A percentile compares a stretch with the other conserved stretches of the same genome.
Conservation (phyloP, 306 rosid genomes). For the Vigna hirtella region DNA sequence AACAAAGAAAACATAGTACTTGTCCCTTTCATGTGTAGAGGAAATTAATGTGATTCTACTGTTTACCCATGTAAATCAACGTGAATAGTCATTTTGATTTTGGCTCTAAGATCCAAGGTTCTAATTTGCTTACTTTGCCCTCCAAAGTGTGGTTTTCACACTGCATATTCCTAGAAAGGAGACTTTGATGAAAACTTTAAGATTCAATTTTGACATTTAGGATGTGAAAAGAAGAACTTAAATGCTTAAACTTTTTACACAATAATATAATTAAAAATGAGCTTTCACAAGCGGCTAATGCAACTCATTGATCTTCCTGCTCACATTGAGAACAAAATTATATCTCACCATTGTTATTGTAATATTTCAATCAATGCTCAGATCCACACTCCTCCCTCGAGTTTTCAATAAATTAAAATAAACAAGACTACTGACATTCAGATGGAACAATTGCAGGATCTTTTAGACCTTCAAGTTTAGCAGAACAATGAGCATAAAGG, state of each 20-base stretch:
- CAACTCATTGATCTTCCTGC: constrained; percentile 42
- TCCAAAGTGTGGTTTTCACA: constrained; percentile 32
- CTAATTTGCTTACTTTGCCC: constrained; percentile 29
- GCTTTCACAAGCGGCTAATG: constrained; percentile 30
- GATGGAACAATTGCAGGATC: constrained; percentile 26
- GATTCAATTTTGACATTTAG: constrained; percentile 26
- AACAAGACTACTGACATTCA: constrained; percentile 20
- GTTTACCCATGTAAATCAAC: constrained; percentile 24
- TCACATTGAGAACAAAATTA: constrained; percentile 29
- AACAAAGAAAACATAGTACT: constrained; percentile 29
- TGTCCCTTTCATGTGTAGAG: constrained; percentile 34
- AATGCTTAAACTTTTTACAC: constrained; percentile 30
- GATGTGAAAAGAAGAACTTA: constrained; percentile 14
- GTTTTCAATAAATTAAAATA: constrained; percentile 6
- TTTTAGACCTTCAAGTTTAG: constrained; percentile 45
- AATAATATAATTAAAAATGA: constrained; percentile 26
- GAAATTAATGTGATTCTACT: constrained; percentile 26
- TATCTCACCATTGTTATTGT: constrained; percentile 38
- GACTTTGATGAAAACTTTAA: constrained; percentile 22
- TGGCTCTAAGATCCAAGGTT: constrained; percentile 25
- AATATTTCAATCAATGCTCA: constrained; percentile 39
- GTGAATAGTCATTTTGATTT: constrained; percentile 28
- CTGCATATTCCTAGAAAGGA: neutral
- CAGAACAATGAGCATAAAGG: constrained; percentile 76
- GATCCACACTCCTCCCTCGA: constrained; percentile 39